These are phyloP conservation scores for Dendrobium chrysotoxum DNA, from an alignment of 106 monocot genomes.

Conservation along the genomic window DNA sequence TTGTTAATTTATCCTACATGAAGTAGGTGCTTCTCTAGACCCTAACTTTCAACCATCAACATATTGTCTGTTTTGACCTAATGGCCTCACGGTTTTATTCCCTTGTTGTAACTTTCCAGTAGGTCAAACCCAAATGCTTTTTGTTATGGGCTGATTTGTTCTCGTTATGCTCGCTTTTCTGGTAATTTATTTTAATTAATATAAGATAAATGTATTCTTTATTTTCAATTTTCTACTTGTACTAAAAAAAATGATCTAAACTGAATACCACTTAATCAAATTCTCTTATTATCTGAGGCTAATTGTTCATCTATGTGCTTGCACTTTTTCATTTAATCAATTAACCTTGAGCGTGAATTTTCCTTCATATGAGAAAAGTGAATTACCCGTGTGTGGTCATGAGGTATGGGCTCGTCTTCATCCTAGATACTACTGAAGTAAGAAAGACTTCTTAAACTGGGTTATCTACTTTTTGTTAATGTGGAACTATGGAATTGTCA, in stretches of 20 bases:
- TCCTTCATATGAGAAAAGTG: conserved; percentile 2
- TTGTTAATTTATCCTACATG: neutral
- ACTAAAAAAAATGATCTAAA: neutral
- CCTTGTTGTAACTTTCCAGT: no score
- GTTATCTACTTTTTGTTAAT: neutral
- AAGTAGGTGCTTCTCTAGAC: neutral
- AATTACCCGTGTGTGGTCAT: neutral
- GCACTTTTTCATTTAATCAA: neutral
- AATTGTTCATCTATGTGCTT: neutral
- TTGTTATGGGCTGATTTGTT: neutral
- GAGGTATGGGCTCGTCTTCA: neutral
- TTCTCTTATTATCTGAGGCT: neutral
- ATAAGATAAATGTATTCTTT: neutral
- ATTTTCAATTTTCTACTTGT: neutral
- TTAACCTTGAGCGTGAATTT: neutral
- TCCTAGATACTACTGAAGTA: neutral
- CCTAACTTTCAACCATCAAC: no score
- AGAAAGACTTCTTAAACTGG: neutral
- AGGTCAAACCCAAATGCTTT: no score
- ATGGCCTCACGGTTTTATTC: no score
- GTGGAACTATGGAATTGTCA: neutral
- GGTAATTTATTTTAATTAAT: neutral
- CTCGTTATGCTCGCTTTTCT: neutral
- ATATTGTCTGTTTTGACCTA: no score
- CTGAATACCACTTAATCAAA: neutral